Base-by-base conservation (phyloP, 495 filamentous ascomycete species). In the Achaetomiella virescens region DNA sequence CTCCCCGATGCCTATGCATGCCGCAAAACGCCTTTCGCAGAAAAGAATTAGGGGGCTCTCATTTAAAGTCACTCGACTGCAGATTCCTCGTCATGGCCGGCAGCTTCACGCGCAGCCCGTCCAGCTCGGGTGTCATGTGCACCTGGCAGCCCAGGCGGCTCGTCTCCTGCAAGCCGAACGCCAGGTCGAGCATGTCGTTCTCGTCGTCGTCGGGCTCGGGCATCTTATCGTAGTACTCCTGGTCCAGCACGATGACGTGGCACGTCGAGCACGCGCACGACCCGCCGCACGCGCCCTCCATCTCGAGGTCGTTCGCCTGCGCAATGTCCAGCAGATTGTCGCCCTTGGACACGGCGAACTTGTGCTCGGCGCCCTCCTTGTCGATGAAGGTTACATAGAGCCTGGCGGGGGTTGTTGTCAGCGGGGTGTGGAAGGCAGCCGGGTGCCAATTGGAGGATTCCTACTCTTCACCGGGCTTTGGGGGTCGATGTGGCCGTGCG, bases 161-260 rank as follows among this genome's bases (percentile, higher is more conserved):
- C 44, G 95, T 98, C 75, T 98, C 93, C 7, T 91, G 97, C 62
- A 97, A 65, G 0, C 93, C 93, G 69, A 98, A 98, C 0, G 93
- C 93, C 56, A 97, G 70, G 69, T 98, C 93, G 62, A 98, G 75
- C 93, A 98, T 98, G 72, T 98, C 93, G 70, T 97, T 97, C 80
- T 98, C 93, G 68, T 98, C 95, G 68, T 98, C 93, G 38, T 87
- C 85, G 15, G 93, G 89, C 72, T 97, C 95, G 43, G 85, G 81
- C 76, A 97, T 92, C 74, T 84, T 85, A 60, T 97, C 93, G 67
- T 90, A 97, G 78, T 87, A 81, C 15, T 84, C 86, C 4, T 88
- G 81, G 64, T 88, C 84, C 54, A 85, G 78, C 40, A 98, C 89
- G 49, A 98, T 96, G 46, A 97, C 86, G 74, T 98, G 93, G 75